phyloP scores from a whole-genome alignment of 306 rosid genomes.

The Pyrus betulifolia region DNA sequence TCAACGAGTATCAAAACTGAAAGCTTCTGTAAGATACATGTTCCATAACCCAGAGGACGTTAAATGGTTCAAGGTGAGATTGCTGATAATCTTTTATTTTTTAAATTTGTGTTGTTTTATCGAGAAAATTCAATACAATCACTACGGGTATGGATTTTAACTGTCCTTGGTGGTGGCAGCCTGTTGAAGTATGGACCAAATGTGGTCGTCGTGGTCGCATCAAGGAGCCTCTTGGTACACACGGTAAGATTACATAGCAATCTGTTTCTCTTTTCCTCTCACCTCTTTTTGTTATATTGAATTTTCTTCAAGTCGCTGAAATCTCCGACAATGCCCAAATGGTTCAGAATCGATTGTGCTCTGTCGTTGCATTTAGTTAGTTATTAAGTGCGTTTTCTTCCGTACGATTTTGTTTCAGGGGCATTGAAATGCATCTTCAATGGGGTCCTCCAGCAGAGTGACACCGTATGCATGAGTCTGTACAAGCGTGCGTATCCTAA shows the following conservation, averaged over 20 bases:
- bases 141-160: background rate
- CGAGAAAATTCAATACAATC: background rate
- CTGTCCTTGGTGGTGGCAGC: constrained; percentile 55
- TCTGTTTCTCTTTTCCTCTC: background rate
- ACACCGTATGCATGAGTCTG: constrained; percentile 76
- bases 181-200: constrained; percentile 81
- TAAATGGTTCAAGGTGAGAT: constrained; percentile 83
- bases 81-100: background rate
- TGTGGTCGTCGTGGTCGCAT: constrained; percentile 88
- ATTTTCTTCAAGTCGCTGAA: background rate
- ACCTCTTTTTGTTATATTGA: background rate
- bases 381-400: background rate
- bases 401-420: constrained; percentile 35
- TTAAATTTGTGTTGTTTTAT: background rate
- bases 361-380: background rate
- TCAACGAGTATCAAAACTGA: constrained; percentile 83
- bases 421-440: constrained; percentile 77
- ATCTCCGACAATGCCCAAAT: background rate
- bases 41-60: constrained; percentile 94
- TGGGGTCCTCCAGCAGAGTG: constrained; percentile 75
- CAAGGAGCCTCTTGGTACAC: constrained; percentile 96
- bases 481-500: constrained; percentile 89
- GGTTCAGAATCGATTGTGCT: background rate
- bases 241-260: constrained; percentile 46
- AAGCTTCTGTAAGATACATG: constrained; percentile 79